Evolutionary conservation across 2,329 filamentous ascomycete species (phyloP).

Genomic region (Aspergillus sp.): DNA sequence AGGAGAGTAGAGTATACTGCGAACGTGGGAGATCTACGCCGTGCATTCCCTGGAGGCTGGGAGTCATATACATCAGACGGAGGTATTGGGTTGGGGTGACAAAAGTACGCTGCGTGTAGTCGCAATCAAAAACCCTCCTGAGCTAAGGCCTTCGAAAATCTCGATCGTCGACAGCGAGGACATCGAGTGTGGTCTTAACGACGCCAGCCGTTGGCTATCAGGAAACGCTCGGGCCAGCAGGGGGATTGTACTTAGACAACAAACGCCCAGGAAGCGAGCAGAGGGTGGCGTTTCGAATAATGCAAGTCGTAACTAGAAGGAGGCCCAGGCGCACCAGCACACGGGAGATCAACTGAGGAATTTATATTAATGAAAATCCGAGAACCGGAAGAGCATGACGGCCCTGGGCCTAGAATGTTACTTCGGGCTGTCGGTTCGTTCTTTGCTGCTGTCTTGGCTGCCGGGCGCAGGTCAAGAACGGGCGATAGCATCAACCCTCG

Average conservation of each 20-base stretch:
- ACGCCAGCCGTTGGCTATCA: constrained; percentile 4
- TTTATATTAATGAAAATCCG: not conserved
- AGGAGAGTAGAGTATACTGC: not conserved
- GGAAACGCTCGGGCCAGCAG: constrained; percentile 20
- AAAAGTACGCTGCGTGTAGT: constrained; percentile 5
- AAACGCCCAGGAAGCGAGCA: constrained; percentile 2
- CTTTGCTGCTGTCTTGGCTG: not conserved
- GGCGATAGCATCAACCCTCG: not conserved
- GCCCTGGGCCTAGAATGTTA: not conserved
- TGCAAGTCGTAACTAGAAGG: constrained; percentile 5
- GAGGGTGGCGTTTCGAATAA: not conserved
- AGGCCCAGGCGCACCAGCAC: constrained; percentile 14
- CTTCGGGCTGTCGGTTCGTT: constrained; percentile 1
- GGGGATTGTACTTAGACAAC: constrained; percentile 14
- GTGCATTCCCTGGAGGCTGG: not conserved
- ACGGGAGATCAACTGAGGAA: constrained; percentile 11
- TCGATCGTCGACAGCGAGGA: not conserved
- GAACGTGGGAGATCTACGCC: not conserved
- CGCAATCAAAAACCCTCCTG: not conserved
- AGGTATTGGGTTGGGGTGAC: not conserved
- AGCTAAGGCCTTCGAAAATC: not conserved
- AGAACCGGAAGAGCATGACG: not conserved
- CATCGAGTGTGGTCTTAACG: not conserved
- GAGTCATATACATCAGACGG: not conserved
- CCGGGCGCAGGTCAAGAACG: not conserved